Percentiles rank a stretch among this genome's conserved stretches.
These are phyloP conservation scores for Violaceomyces palustris DNA, from an alignment of 1,284 basidiomycete genomes.

Conservation along the genomic window DNA sequence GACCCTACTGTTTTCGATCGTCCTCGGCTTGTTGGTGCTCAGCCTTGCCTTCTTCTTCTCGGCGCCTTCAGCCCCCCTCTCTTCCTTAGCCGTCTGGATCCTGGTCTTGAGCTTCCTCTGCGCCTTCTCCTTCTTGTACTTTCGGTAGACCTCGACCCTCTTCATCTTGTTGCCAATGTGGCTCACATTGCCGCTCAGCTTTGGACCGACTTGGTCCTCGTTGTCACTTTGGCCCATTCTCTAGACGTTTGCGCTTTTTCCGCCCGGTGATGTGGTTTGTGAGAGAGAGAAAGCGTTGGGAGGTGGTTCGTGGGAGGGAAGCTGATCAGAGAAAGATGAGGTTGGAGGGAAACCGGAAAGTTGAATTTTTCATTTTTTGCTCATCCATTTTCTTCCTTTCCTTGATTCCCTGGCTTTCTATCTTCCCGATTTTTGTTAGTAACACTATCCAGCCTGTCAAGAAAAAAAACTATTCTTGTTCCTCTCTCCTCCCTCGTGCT, in stretches of 20 bases:
- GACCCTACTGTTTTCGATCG: conserved; percentile 87
- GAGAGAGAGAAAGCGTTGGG: neutral
- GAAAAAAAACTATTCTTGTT: no score
- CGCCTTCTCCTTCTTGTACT: conserved; percentile 71
- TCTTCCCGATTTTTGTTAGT: no score
- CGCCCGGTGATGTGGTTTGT: neutral
- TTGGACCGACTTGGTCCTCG: neutral
- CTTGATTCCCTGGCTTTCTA: no score
- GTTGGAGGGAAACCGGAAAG: no score
- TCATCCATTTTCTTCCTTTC: neutral
- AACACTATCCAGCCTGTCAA: no score
- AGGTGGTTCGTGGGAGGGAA: no score
- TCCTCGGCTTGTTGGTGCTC: conserved; percentile 77
- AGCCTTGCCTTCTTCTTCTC: conserved; percentile 66
- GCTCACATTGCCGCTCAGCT: conserved; percentile 28
- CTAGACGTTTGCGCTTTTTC: neutral
- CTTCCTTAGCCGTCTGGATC: conserved; percentile 59
- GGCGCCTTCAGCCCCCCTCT: conserved; percentile 64
- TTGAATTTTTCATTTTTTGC: neutral
- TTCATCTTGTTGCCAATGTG: conserved; percentile 54
- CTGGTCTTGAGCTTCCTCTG: conserved; percentile 77
- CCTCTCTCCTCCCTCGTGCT: no score
- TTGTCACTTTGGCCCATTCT: neutral
- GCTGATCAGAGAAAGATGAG: no score
- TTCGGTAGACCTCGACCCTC: conserved; percentile 54